Conservation (phyloP, 352 stramenopile species). For the Phytophthora agathidicida region DNA sequence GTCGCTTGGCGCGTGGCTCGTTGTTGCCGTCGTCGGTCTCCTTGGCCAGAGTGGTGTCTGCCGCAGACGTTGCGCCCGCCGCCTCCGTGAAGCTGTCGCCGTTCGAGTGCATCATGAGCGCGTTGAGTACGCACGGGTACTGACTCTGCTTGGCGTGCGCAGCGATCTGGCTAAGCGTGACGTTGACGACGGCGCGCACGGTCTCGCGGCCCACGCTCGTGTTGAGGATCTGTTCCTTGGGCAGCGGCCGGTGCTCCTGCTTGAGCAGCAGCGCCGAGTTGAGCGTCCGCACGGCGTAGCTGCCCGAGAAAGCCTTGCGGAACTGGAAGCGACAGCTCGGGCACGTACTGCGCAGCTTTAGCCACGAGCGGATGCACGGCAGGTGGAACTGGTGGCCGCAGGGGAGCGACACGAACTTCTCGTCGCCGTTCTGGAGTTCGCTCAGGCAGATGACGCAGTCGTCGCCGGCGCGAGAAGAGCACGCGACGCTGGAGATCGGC, state of each 20-base stretch:
- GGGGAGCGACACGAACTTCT: constrained; percentile 80
- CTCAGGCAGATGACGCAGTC: constrained; percentile 93
- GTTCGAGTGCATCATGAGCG: constrained; percentile 81
- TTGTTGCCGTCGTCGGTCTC: constrained; percentile 18
- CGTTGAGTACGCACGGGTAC: constrained; percentile 83
- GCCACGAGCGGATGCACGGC: constrained; percentile 93
- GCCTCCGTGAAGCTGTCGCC: constrained; percentile 65
- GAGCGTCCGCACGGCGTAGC: constrained; percentile 80
- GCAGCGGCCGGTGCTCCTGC: constrained; percentile 57
- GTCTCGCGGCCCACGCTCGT: constrained; percentile 60
- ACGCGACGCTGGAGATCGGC: constrained; percentile 37
- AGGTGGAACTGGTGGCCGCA: constrained; percentile 95
- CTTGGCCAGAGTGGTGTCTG: constrained; percentile 47
- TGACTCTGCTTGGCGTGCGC: constrained; percentile 62
- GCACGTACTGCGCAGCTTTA: constrained; percentile 92
- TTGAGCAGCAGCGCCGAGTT: constrained; percentile 81
- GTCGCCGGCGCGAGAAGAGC: constrained; percentile 17
- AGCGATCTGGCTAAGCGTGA: constrained; percentile 76
- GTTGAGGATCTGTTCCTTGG: constrained; percentile 67
- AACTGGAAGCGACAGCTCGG: constrained; percentile 95
- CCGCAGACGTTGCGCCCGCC: background rate
- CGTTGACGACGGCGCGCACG: constrained; percentile 76
- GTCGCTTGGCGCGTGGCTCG: constrained; percentile 31
- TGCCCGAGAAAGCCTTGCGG: constrained; percentile 77
- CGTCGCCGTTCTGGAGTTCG: constrained; percentile 60